Evolutionary conservation across 306 rosid species (phyloP), one percentile per base, ranked within the genome.

Genomic region (Ormosia semicastrata): DNA sequence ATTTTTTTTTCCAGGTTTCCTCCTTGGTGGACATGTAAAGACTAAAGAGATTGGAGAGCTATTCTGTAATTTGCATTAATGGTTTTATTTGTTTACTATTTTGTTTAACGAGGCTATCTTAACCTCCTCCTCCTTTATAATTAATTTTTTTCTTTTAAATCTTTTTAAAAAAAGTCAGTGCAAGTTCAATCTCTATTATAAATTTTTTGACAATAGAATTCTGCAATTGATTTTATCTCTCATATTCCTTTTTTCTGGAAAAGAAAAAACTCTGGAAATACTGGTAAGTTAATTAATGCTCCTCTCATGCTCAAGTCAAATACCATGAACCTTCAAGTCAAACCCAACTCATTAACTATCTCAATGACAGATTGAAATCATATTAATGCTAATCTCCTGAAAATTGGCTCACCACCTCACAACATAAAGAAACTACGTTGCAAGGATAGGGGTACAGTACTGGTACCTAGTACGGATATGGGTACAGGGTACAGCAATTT

Each of bases 261-360:
- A 58, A 49, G 50, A 39, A 40, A 65, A 44, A 40, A 17, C 46
- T 43, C 49, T 49, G 53, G 32, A 66, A 79, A 73, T 69, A 11
- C 44, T 30, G 63, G 50, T 24, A 30, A 49, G 54, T 68, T 70
- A 80, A 40, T 50, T 47, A 46, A 66, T 37, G 11, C 29, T 62
- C 66, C 36, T 49, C 40, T 24, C 60, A 39, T 46, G 83, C 65
- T 44, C 63, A 75, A 57, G 18, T 76, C 64, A 76, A 76, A 71
- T 58, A 56, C 67, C 50, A 30, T n/a, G 36, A 6, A 29, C 30
- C 32, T 37, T 46, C 30, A 44, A 76, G 73, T 64, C 32, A 67
- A 77, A 77, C 13, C 59, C 49, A 43, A 76, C 46, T 9, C 44
- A 49, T 63, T 77, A 64, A 50, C 30, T 64, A 36, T 49, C 30